Evolutionary conservation across 1,284 basidiomycete genomes (phyloP).

Genomic region (Hymenochaete sp.): DNA sequence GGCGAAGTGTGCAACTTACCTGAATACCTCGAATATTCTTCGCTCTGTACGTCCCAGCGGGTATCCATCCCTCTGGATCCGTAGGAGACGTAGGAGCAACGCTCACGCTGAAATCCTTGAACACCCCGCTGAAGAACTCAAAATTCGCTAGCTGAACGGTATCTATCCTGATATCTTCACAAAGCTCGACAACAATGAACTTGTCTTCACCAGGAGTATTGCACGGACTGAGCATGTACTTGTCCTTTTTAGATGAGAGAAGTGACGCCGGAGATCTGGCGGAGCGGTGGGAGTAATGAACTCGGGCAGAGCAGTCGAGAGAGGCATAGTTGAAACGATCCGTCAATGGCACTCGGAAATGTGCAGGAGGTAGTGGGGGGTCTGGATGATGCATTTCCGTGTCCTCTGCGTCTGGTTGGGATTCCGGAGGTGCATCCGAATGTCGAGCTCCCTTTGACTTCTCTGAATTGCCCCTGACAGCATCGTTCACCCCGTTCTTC

Average conservation of each 20-base stretch:
- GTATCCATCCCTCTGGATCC: constrained; percentile 61
- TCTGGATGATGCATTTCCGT: constrained; percentile 14
- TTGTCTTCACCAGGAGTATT: constrained; percentile 49
- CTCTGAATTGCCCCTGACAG: constrained; percentile 21
- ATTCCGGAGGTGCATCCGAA: not conserved
- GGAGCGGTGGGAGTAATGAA: constrained; percentile 45
- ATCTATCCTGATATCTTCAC: constrained; percentile 95
- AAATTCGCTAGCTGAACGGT: constrained; percentile 94
- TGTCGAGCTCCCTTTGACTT: not conserved
- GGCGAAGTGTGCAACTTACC: constrained; percentile 37
- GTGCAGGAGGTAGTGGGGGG: constrained; percentile 36
- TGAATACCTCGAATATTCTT: constrained; percentile 91
- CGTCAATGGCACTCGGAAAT: constrained; percentile 57
- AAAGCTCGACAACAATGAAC: constrained; percentile 92
- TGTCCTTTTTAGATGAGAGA: constrained; percentile 83
- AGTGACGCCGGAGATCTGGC: constrained; percentile 83
- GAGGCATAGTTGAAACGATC: constrained; percentile 58
- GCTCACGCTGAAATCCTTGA: constrained; percentile 85
- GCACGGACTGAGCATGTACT: constrained; percentile 97
- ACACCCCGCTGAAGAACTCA: constrained; percentile 97
- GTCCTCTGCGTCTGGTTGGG: constrained; percentile 6
- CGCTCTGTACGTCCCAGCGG: constrained; percentile 72
- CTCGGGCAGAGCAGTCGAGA: constrained; percentile 50
- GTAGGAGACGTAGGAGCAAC: constrained; percentile 68
- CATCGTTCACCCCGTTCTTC: no score